Base-by-base conservation (phyloP, 805 yeast genomes). In the Lachancea kluyveri region DNA sequence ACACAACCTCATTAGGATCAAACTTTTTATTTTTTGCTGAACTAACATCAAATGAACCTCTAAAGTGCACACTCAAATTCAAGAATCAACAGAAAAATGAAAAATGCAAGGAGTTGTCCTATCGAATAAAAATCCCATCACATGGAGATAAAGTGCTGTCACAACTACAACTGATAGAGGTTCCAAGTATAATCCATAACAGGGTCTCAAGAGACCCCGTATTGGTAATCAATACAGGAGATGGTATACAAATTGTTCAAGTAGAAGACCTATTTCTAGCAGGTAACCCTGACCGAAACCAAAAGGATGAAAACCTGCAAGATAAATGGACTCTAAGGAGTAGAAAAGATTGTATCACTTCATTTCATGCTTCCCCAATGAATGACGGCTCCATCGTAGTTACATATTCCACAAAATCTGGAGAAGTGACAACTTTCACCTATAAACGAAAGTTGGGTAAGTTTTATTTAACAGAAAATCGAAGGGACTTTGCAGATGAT, bases 341-440 rank as follows among this genome's bases (percentile, higher is more conserved):
- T 8, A 3, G 8, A 2, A 29, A 34, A 19, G 50, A 43, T 17
- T 25, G 21, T 5, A 39, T 46, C 6, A 29, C 36, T 3, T 29
- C 40, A 3, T 31, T 33, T 21, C 28, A 33, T 17, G 28, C 38
- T 3, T 41, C 40, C 30, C 39, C 46, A 5, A 27, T 36, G 10
- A 35, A 28, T 11, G 42, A 43, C 12, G 34, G 36, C 5, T 23
- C 35, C 4, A 31, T 46, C 3, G 22, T 30, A 11, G 35, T 42
- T 6, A 34, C 38, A 7, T 41, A 35, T 8, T 36, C 42, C 6
- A 46, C 53, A 3, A 26, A 8, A 12, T 28, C 45, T n/a, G 48
- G 48, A 3, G 25, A 39, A 13, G 23, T 46, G 24, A 36, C 17
- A 34, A 39, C 26, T 12, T 25, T 48, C 8, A 31, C 31, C 11